Percentiles rank a stretch among this genome's conserved stretches.
These are phyloP conservation scores for Scheffersomyces stambukii DNA, from an alignment of 1,139 yeast genomes.

Conservation along the genomic window DNA sequence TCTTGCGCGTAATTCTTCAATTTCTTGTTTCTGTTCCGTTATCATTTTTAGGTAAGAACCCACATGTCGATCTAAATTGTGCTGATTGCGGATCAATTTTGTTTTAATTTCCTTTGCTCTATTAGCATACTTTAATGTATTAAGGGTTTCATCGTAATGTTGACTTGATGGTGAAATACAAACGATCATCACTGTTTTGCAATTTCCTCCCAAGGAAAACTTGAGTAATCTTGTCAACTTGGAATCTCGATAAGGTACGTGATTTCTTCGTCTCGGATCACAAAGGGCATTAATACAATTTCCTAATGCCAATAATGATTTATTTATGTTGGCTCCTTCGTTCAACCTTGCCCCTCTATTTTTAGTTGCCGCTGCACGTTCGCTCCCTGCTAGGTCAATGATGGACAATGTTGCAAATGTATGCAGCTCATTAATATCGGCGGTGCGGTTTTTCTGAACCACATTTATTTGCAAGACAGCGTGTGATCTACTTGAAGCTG, in stretches of 20 bases:
- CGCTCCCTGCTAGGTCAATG: conserved; percentile 93
- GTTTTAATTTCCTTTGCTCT: conserved; percentile 90
- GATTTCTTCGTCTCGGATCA: conserved; percentile 62
- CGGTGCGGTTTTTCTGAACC: conserved; percentile 56
- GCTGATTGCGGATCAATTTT: conserved; percentile 69
- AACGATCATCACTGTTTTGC: conserved; percentile 93
- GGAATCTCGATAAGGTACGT: conserved; percentile 88
- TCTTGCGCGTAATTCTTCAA: conserved; percentile 60
- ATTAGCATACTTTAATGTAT: conserved; percentile 85
- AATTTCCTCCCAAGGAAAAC: conserved; percentile 90
- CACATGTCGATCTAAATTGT: conserved; percentile 77
- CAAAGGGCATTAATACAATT: conserved; percentile 92
- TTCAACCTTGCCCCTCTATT: conserved; percentile 75
- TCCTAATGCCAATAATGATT: conserved; percentile 82
- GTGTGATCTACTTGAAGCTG: conserved; percentile 86
- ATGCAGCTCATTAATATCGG: conserved; percentile 63
- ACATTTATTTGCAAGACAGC: conserved; percentile 85
- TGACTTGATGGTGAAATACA: conserved; percentile 83
- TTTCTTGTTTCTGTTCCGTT: conserved; percentile 75
- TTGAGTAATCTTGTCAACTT: conserved; percentile 80
- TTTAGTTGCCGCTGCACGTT: conserved; percentile 84
- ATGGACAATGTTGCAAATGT: conserved; percentile 78
- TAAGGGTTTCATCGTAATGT: conserved; percentile 89
- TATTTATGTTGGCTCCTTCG: conserved; percentile 92
- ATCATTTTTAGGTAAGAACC: conserved; percentile 85